A percentile compares a stretch with the other conserved stretches of the same genome.
Conservation (phyloP, 1,139 yeast genomes). For the Geotrichum candidum region DNA sequence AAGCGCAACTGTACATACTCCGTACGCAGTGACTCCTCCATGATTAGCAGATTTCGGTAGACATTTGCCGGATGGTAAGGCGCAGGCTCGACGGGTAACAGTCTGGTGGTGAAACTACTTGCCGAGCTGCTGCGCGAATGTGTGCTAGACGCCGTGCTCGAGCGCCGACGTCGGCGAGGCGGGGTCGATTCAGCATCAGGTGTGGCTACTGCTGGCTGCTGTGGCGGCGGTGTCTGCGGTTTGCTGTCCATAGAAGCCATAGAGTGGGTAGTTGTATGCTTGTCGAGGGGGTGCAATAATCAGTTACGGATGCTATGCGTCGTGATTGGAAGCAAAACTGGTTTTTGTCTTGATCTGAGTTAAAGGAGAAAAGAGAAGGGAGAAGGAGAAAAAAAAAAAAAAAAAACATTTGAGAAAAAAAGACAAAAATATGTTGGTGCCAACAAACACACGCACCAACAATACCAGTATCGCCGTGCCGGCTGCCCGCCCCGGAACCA, state of each 20-base stretch:
- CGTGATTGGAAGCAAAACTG: neutral
- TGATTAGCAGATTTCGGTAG: conserved; percentile 59
- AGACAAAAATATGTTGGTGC: neutral
- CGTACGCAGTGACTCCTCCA: conserved; percentile 77
- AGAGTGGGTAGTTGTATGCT: neutral
- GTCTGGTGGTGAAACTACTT: neutral
- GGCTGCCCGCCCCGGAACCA: neutral
- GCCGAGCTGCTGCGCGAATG: conserved; percentile 14
- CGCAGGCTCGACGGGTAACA: conserved; percentile 11
- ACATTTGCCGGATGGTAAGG: conserved; percentile 27
- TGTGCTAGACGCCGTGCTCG: conserved; percentile 13
- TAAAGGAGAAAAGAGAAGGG: neutral
- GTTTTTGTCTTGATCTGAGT: neutral
- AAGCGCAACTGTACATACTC: conserved; percentile 71
- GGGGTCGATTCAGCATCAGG: conserved; percentile 8
- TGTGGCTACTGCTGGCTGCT: conserved; percentile 2
- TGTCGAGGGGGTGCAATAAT: neutral
- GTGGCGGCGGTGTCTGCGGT: conserved; percentile 7
- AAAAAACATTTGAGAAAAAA: neutral
- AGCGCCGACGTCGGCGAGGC: conserved; percentile 14
- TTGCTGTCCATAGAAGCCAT: neutral
- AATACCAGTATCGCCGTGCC: neutral
- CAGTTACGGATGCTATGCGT: neutral
- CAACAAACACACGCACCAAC: neutral
- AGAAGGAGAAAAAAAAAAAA: neutral